A percentile compares a stretch with the other conserved stretches of the same genome.
These are phyloP conservation scores for Pterocarpus macrocarpus DNA, from an alignment of 306 rosid species.

Conservation along the genomic window DNA sequence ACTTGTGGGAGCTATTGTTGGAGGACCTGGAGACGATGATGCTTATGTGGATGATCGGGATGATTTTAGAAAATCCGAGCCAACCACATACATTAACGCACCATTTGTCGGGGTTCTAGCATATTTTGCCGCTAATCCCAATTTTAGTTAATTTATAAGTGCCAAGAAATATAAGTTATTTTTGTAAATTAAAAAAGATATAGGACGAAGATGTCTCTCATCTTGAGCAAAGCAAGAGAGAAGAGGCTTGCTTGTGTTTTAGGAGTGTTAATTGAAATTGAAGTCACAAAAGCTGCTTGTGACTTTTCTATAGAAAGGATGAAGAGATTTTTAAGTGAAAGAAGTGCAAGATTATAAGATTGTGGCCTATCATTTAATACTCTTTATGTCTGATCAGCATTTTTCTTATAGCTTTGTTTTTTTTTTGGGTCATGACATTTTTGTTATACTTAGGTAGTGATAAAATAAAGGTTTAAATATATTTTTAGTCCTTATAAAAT, in stretches of 20 bases:
- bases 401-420: no score
- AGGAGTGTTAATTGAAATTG: not conserved
- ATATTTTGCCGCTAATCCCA: slow-evolving; percentile 72
- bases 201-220: slow-evolving; percentile 56
- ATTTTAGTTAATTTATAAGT: slow-evolving; percentile 31
- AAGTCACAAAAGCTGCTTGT: slow-evolving; percentile 18
- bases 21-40: slow-evolving; percentile 83
- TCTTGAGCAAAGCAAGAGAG: slow-evolving; percentile 59
- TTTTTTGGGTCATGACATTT: no score
- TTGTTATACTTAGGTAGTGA: no score
- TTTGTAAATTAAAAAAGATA: slow-evolving; percentile 36
- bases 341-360: no score
- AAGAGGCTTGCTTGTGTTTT: slow-evolving; percentile 52
- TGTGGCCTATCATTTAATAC: no score
- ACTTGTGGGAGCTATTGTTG: slow-evolving; percentile 80
- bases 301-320: slow-evolving; percentile 24
- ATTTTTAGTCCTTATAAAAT: no score
- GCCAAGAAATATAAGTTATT: slow-evolving; percentile 16
- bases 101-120: slow-evolving; percentile 88
- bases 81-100: slow-evolving; percentile 89
- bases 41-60: slow-evolving; percentile 70
- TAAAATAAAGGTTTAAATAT: no score
- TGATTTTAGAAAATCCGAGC: slow-evolving; percentile 79
- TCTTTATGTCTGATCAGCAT: no score
- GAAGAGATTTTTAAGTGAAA: not conserved